Conservation (phyloP, 148 eudicot species). For the Nepenthes mirabilis region DNA sequence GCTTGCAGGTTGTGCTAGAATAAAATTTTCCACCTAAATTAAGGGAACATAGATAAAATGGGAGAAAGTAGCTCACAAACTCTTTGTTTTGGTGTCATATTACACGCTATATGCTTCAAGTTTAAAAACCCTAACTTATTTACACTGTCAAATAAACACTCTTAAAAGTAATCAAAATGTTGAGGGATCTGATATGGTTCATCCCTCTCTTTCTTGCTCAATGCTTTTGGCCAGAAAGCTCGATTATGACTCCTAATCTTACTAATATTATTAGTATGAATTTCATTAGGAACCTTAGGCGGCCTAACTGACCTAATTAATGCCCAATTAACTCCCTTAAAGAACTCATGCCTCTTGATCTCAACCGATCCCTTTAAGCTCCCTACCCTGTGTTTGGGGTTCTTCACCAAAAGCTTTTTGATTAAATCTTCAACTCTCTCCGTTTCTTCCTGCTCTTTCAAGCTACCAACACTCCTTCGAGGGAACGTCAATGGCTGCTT, state of each 20-base stretch:
- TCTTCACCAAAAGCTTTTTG: slow-evolving; percentile 51
- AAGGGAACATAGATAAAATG: too few relatives aligned
- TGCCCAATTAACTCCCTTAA: slow-evolving; percentile 88
- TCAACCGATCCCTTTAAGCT: slow-evolving; percentile 58
- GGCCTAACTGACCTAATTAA: slow-evolving; percentile 72
- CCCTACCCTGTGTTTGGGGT: slow-evolving; percentile 74
- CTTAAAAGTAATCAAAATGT: slow-evolving; percentile 67
- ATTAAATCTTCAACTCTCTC: slow-evolving; percentile 54
- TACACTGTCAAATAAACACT: too few relatives aligned
- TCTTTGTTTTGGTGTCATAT: too few relatives aligned
- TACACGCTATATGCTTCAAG: too few relatives aligned
- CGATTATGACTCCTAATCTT: slow-evolving; percentile 13
- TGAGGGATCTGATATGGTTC: slow-evolving; percentile 59
- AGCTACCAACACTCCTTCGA: slow-evolving; percentile 22
- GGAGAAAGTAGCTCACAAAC: too few relatives aligned
- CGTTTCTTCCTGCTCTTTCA: slow-evolving; percentile 59
- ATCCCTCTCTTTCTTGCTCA: slow-evolving; percentile 60
- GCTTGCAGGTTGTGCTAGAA: too few relatives aligned
- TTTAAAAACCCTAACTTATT: too few relatives aligned
- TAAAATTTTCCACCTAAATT: too few relatives aligned
- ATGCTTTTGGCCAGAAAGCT: slow-evolving; percentile 23
- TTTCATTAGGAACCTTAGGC: slow-evolving; percentile 59
- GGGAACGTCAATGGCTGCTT: slow-evolving; percentile 54
- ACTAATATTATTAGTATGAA: slow-evolving; percentile 14
- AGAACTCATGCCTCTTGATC: slow-evolving; percentile 68